A percentile compares a stretch with the other conserved stretches of the same genome.
phyloP scores from a whole-genome alignment of 345 rosid genomes.

The Eucalyptus paniculata region DNA sequence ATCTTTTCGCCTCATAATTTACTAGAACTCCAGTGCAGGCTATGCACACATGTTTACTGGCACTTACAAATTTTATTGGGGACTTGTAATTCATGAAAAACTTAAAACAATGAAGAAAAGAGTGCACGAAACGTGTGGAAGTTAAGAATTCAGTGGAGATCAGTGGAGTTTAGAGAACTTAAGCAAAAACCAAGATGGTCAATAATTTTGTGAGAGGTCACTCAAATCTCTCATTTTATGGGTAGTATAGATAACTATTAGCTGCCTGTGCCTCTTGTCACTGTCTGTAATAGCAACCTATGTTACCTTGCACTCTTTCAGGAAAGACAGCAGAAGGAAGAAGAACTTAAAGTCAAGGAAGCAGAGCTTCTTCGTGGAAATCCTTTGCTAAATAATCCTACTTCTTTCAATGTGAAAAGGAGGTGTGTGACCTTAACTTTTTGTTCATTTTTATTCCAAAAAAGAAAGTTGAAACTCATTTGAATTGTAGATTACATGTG shows the following conservation, averaged over 20 bases:
- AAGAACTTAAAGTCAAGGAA: slow-evolving; percentile 80
- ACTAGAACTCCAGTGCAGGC: not conserved
- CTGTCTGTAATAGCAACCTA: not conserved
- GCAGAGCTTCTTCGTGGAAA: slow-evolving; percentile 92
- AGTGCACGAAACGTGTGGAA: not conserved
- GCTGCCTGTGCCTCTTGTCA: not conserved
- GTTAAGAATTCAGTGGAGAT: not conserved
- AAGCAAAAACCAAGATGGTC: not conserved
- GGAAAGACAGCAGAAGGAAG: slow-evolving; percentile 66
- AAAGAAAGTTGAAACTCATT: not conserved
- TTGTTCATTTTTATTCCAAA: not conserved
- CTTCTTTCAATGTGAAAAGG: slow-evolving; percentile 73
- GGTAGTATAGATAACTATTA: not conserved
- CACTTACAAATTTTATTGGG: not conserved
- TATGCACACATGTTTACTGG: not conserved
- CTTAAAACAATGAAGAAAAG: not conserved
- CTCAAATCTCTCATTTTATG: not conserved
- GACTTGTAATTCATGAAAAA: not conserved
- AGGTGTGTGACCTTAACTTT: slow-evolving; percentile 29
- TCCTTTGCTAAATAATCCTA: slow-evolving; percentile 65
- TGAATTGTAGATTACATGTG: not conserved
- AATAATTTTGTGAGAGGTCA: not conserved
- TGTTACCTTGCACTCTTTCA: slow-evolving; percentile 1
- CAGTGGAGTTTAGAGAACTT: not conserved
- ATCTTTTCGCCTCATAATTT: not conserved